Evolutionary conservation across 164 flowering plant species (phyloP), one percentile per base, ranked within the genome.

Genomic region (Paratinospora sagittata): DNA sequence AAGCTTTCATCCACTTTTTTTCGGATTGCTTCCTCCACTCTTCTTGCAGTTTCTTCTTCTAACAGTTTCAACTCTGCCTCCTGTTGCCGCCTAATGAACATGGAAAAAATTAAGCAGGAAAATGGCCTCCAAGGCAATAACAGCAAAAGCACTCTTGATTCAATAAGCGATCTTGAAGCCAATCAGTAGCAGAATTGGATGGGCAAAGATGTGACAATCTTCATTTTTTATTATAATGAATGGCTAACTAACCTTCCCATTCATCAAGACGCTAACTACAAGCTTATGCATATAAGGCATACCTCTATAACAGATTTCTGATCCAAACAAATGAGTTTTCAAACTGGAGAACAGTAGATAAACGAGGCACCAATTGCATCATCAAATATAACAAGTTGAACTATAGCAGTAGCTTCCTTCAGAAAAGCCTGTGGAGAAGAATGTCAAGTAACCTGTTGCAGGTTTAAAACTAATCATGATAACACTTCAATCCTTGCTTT

Each of bases 391-490:
- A 87, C 90, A 85, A 84, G 91, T 87, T 79, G 87, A 83, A 86
- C 81, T 82, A 87, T 84, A 89, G 88, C 86, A 91, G 90, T 84
- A 85, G 87, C 97, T 86, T 91, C 97, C 97, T 88, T 87, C 89
- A 90, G 88, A 84, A 81, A 84, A 86, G 80, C 97, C 96, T 86
- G 97, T 86, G 87, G 85, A 89, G 82, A 85, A 87, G 83, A 87
- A 81, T 80, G 88, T 88, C 89, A 92, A 89, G 84, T 82, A 85
- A 84, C 86, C 81, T 84, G 86, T 81, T 63, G 87, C 86, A 90
- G 83, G 81, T 89, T 83, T 75, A 74, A 85, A 83, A 81, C 87
- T 85, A 79, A 83, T 80, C 81, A 84, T 73, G 75, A 72, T 78
- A 77, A 69, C 66, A 68, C 80, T 80, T 74, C 60, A 75, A 74